These are phyloP conservation scores for Salvia hispanica DNA, from an alignment of 257 asterid species.

Conservation along the genomic window DNA sequence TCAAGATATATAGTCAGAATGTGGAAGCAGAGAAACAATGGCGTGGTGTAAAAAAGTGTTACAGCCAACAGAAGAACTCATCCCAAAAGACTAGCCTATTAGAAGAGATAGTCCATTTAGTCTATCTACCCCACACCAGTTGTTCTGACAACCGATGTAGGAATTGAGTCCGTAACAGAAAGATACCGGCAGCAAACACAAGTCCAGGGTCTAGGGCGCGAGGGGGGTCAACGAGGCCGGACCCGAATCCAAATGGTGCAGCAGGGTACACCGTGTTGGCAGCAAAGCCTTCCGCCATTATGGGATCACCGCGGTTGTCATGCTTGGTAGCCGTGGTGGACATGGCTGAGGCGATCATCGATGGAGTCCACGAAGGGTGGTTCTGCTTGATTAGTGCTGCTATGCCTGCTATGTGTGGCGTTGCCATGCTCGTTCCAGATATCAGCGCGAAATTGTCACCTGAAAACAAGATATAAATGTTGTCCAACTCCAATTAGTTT, in stretches of 20 bases:
- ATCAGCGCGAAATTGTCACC: constrained; percentile 69
- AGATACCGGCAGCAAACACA: constrained; percentile 63
- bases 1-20: constrained; percentile 22
- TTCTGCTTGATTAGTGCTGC: constrained; percentile 82
- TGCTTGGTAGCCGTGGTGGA: constrained; percentile 77
- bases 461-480: constrained; percentile 13
- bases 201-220: constrained; percentile 79
- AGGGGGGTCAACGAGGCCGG: constrained; percentile 76
- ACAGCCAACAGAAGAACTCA: too few relatives aligned
- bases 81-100: too few relatives aligned
- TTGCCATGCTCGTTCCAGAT: constrained; percentile 98
- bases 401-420: constrained; percentile 88
- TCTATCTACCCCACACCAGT: too few relatives aligned
- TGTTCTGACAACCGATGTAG: too few relatives aligned
- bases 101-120: too few relatives aligned
- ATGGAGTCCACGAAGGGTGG: constrained; percentile 76
- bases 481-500: too few relatives aligned
- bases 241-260: constrained; percentile 85
- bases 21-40: background rate
- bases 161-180: too few relatives aligned
- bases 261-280: constrained; percentile 53
- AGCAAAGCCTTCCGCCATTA: constrained; percentile 78
- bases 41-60: background rate
- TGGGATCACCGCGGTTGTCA: constrained; percentile 78
- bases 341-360: constrained; percentile 93